phyloP scores from a whole-genome alignment of 2,329 filamentous ascomycete species.

The Microdochium trichocladiopsis region DNA sequence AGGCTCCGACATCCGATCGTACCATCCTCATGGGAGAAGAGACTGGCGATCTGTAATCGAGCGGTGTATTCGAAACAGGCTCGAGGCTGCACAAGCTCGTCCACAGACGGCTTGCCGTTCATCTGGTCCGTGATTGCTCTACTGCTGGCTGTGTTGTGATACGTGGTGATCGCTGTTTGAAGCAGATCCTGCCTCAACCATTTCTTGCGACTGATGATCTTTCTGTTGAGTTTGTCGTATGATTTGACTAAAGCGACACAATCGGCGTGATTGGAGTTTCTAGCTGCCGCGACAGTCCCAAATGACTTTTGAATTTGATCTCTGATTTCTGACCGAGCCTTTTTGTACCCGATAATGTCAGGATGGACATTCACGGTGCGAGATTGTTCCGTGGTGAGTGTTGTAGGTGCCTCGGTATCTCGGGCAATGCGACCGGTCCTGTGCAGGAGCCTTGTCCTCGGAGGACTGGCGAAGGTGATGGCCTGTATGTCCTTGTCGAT shows the following conservation, averaged over 20 bases:
- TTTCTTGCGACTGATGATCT: not conserved
- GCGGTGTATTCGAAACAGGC: not conserved
- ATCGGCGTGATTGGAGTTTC: not conserved
- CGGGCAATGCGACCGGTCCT: conserved; percentile 5
- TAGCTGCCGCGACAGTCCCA: not conserved
- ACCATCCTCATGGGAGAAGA: not conserved
- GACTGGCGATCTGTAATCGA: not conserved
- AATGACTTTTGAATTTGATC: not conserved
- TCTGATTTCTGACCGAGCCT: not conserved
- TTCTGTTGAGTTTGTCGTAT: not conserved
- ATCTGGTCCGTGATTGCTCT: not conserved
- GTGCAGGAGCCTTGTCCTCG: conserved; percentile 6
- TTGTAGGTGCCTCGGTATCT: conserved; percentile 6
- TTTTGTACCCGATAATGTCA: not conserved
- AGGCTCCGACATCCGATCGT: not conserved
- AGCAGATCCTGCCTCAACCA: not conserved
- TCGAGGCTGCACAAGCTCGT: not conserved
- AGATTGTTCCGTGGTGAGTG: not conserved
- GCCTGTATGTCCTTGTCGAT: conserved; percentile 10
- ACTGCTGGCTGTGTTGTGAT: not conserved
- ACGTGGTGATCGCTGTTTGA: not conserved
- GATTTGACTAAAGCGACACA: not conserved
- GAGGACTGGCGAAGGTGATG: conserved; percentile 9
- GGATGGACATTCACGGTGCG: not conserved
- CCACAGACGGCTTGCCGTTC: not conserved